phyloP scores from a whole-genome alignment of 148 eudicot species.

The Salicornia ramosissima region DNA sequence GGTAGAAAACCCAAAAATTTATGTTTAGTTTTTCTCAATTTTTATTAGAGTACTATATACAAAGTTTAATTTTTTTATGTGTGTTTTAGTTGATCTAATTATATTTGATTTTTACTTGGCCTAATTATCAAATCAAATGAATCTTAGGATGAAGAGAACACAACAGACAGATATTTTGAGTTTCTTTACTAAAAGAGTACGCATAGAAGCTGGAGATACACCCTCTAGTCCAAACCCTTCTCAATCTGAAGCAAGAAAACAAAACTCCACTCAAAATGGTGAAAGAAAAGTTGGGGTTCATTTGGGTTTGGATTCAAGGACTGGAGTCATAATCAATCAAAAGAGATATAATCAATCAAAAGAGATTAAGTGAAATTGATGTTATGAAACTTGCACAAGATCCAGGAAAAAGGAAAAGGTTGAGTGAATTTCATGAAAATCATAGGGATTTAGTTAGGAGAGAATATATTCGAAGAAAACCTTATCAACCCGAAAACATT shows the following conservation, averaged over 20 bases:
- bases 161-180: background rate
- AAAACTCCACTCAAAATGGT: background rate
- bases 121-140: background rate
- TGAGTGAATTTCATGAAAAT: background rate
- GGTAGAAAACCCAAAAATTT: no score
- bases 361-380: background rate
- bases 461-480: slow-evolving; percentile 6
- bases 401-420: background rate
- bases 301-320: background rate
- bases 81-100: no score
- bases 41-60: no score
- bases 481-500: background rate
- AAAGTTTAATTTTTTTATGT: no score
- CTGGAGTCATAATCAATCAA: no score
- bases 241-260: background rate
- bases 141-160: background rate
- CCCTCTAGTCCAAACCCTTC: background rate
- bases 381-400: background rate
- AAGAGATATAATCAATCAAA: background rate
- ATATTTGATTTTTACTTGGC: no score
- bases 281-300: background rate
- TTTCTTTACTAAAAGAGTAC: background rate
- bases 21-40: no score
- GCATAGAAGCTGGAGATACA: background rate
- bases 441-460: background rate